These are phyloP conservation scores for Juncus inflexus DNA, from an alignment of 176 grass and related monocot genomes.

Conservation along the genomic window DNA sequence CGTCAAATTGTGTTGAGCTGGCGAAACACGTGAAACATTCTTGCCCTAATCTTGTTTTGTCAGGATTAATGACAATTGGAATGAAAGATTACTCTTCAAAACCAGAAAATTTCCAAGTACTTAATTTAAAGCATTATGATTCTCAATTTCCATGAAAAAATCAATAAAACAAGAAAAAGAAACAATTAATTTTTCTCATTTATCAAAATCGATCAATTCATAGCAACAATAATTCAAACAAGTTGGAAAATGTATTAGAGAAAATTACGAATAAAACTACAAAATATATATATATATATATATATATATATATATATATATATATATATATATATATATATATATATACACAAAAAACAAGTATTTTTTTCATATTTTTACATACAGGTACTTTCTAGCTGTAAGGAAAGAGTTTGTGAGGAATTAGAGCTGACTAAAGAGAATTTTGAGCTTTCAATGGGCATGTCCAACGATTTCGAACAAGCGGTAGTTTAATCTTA, in stretches of 20 bases:
- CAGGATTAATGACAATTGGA: slow-evolving; percentile 91
- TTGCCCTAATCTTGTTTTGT: slow-evolving; percentile 73
- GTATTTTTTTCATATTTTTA: slow-evolving; percentile 11
- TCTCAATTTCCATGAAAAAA: too few relatives aligned
- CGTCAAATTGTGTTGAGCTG: slow-evolving; percentile 56
- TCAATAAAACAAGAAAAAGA: too few relatives aligned
- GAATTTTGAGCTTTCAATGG: slow-evolving; percentile 82
- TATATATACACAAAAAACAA: not conserved
- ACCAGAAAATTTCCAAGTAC: slow-evolving; percentile 81
- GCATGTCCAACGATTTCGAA: slow-evolving; percentile 89
- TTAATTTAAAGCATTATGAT: too few relatives aligned
- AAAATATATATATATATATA: not conserved
- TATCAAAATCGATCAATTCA: too few relatives aligned
- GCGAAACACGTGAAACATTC: slow-evolving; percentile 64
- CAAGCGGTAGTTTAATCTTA: slow-evolving; percentile 49
- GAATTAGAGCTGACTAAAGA: slow-evolving; percentile 51
- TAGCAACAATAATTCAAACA: too few relatives aligned
- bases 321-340: not conserved
- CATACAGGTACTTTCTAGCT: slow-evolving; percentile 49
- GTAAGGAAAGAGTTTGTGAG: slow-evolving; percentile 54
- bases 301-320: not conserved
- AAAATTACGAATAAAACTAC: not conserved
- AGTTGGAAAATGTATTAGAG: not conserved
- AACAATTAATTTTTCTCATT: too few relatives aligned
- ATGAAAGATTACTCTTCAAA: slow-evolving; percentile 85